Evolutionary conservation across 345 rosid genomes (phyloP).

Genomic region (Draba incana): DNA sequence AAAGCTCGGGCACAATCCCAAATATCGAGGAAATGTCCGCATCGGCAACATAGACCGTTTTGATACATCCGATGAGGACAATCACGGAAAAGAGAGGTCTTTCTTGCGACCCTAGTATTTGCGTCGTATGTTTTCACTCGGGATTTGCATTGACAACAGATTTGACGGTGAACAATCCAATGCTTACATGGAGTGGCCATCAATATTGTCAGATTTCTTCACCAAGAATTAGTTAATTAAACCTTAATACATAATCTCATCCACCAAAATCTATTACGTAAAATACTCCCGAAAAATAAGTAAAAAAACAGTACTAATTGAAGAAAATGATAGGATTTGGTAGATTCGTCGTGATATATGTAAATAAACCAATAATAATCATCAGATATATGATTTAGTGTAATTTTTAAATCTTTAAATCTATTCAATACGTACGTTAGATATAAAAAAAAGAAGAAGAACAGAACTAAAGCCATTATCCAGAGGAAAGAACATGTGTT

Average conservation of each 20-base stretch:
- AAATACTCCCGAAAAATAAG: not conserved
- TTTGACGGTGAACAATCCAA: slow-evolving; percentile 17
- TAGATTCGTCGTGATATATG: too few species aligned
- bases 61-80: slow-evolving; percentile 18
- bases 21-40: slow-evolving; percentile 8
- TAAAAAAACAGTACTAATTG: not conserved
- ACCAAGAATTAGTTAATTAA: not conserved
- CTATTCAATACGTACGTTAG: too few species aligned
- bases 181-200: slow-evolving; percentile 20
- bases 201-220: not conserved
- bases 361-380: too few species aligned
- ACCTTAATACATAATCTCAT: not conserved
- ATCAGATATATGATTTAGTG: too few species aligned
- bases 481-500: too few species aligned
- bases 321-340: too few species aligned
- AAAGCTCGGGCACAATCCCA: slow-evolving; percentile 2
- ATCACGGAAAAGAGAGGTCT: not conserved
- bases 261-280: too few species aligned
- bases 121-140: not conserved
- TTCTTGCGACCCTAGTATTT: not conserved
- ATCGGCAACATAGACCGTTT: slow-evolving; percentile 9
- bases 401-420: too few species aligned
- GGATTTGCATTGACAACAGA: slow-evolving; percentile 13
- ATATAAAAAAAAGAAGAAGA: too few species aligned
- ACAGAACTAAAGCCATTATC: too few species aligned